Evolutionary conservation across 768 basidiomycete genomes (phyloP), one percentile per base, ranked within the genome.

Genomic region (Saitozyma sp.): DNA sequence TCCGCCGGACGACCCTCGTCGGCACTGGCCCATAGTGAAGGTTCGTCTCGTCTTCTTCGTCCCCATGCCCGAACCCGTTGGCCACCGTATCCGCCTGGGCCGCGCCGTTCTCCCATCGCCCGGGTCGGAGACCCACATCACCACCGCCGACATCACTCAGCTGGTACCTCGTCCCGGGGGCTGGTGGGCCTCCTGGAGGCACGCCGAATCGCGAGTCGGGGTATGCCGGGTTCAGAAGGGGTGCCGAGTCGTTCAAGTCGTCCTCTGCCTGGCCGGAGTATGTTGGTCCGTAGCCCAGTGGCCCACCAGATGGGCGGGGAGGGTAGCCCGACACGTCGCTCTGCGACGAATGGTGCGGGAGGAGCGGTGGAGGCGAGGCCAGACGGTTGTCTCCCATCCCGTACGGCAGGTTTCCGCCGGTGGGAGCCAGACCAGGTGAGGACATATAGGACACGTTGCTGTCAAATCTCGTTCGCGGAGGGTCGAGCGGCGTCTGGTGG

Each of bases 11-110:
- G 38, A 91, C 86, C 45, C 92, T 90, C 37, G 84, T 79, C 8
- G 92, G 92, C 1, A 90, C 89, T 14, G 92, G 91, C 6, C 92
- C 92, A 79, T 91, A 95, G 78, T 94, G 91, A 6, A 82, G 70
- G 59, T 78, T 80, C 29, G 61, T 68, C 19, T 72, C 75, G 56
- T 79, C 78, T 14, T 75, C 69, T 43, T 73, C 57, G 13, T 11
- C n/a, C 13, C 45, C 53, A 17, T 51, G 48, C 11, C 52, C 57
- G 46, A 58, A 59, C 9, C 70, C 67, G 59, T 66, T 65, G n/a
- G 50, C 41, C 6, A 52, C 61, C 45, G n/a, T 17, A 38, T 67
- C 68, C 29, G 56, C 61, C 17, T 59, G 20, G 5, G 48, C 9
- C 9, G 20, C 59, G 51, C 59, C 55, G 14, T 49, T 53, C 13